These are phyloP conservation scores for Corynascus novoguineensis DNA, from an alignment of 495 filamentous ascomycete genomes.

Conservation along the genomic window DNA sequence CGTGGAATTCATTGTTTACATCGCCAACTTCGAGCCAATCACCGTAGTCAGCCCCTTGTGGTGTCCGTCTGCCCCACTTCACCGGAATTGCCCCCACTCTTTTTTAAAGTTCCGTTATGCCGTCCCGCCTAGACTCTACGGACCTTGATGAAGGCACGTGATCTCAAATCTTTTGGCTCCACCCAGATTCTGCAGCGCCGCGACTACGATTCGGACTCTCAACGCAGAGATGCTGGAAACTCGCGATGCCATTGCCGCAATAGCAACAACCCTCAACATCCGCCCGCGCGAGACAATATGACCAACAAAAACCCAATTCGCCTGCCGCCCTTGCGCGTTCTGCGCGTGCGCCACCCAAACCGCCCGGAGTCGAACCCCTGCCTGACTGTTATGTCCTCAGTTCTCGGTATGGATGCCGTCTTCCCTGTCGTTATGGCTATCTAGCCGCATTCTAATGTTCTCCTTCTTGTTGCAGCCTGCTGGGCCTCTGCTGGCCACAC, in stretches of 20 bases:
- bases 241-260: constrained; percentile 20
- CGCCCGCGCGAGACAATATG: constrained; percentile 12
- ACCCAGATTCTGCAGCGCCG: background rate
- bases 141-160: no score
- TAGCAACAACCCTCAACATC: background rate
- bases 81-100: no score
- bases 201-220: background rate
- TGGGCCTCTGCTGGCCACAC: constrained; percentile 86
- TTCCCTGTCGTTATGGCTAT: no score
- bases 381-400: constrained; percentile 76
- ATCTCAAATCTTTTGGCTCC: constrained; percentile 17
- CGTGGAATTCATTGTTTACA: constrained; percentile 25
- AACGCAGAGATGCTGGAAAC: background rate
- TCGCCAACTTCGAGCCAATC: constrained; percentile 25
- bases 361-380: constrained; percentile 71
- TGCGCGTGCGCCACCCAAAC: constrained; percentile 82
- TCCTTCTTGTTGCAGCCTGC: constrained; percentile 55
- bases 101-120: no score
- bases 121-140: no score
- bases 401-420: constrained; percentile 88
- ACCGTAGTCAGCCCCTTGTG: background rate
- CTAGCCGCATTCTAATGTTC: background rate
- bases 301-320: constrained; percentile 55
- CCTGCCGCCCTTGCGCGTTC: constrained; percentile 76
- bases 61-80: no score